phyloP scores from a whole-genome alignment of 352 stramenopile genomes.

The Pythium oligandrum region DNA sequence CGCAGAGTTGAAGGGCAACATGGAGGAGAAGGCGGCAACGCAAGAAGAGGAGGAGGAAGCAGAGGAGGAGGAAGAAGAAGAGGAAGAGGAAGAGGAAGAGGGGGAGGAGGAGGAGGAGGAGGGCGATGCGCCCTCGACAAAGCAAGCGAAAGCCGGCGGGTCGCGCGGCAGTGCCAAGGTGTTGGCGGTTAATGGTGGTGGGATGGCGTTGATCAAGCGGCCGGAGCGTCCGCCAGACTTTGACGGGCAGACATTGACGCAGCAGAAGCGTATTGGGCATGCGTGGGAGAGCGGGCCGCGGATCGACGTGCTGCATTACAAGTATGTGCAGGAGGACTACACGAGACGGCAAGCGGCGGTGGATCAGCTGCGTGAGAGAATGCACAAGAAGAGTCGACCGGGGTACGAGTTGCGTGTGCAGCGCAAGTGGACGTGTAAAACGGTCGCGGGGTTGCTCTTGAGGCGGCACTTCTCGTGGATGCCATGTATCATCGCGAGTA shows the following conservation, averaged over 20 bases:
- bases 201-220: constrained; percentile 13
- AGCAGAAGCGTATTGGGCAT: constrained; percentile 56
- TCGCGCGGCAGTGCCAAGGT: constrained; percentile 28
- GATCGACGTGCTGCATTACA: constrained; percentile 65
- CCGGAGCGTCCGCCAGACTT: constrained; percentile 19
- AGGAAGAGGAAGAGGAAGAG: constrained; percentile 17
- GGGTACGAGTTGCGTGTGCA: constrained; percentile 59
- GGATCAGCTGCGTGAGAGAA: constrained; percentile 45
- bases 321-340: constrained; percentile 67
- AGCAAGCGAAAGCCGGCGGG: constrained; percentile 9
- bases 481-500: constrained; percentile 49
- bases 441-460: constrained; percentile 35
- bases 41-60: constrained; percentile 19
- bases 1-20: neutral
- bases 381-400: constrained; percentile 51
- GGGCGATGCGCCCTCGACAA: constrained; percentile 4
- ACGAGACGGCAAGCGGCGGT: constrained; percentile 52
- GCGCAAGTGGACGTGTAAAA: constrained; percentile 47
- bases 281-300: constrained; percentile 59
- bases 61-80: constrained; percentile 15
- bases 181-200: constrained; percentile 9
- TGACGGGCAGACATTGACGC: constrained; percentile 26
- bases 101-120: constrained; percentile 11
- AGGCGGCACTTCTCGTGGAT: constrained; percentile 65
- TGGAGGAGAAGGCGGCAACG: neutral